Percentiles rank a stretch among this genome's conserved stretches.
phyloP scores from a whole-genome alignment of 2,329 filamentous ascomycete genomes.

The Curvularia lunata region DNA sequence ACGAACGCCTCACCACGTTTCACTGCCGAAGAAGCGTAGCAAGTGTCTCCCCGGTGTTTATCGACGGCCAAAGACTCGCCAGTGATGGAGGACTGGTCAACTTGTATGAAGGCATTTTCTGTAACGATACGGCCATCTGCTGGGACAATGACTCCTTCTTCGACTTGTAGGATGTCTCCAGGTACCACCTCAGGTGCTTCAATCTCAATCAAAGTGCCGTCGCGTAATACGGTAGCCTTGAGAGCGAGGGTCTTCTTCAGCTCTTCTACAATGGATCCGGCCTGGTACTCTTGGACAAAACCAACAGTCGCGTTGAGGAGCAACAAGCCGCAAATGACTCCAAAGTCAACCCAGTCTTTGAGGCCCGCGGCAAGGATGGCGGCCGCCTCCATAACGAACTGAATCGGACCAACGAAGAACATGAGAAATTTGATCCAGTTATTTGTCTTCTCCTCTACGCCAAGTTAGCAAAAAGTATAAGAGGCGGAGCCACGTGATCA shows the following conservation, averaged over 20 bases:
- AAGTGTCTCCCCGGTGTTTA: conserved; percentile 81
- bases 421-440: conserved; percentile 79
- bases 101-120: conserved; percentile 82
- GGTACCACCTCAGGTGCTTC: conserved; percentile 85
- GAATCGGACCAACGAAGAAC: conserved; percentile 88
- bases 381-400: conserved; percentile 90
- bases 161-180: conserved; percentile 86
- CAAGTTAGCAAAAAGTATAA: conserved; percentile 18
- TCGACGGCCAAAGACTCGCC: conserved; percentile 91
- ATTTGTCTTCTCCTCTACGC: conserved; percentile 80
- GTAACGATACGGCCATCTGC: conserved; percentile 87
- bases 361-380: conserved; percentile 83
- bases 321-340: conserved; percentile 84
- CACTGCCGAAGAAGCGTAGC: conserved; percentile 85
- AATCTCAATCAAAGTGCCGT: conserved; percentile 77
- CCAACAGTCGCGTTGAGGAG: conserved; percentile 84
- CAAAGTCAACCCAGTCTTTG: conserved; percentile 90
- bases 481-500: neutral
- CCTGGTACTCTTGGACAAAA: conserved; percentile 89
- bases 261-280: conserved; percentile 87
- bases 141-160: conserved; percentile 90
- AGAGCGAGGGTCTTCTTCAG: conserved; percentile 89
- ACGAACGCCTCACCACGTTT: conserved; percentile 89
- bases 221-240: conserved; percentile 85
- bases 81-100: conserved; percentile 91